These are phyloP conservation scores for Bothriochloa decipiens DNA, from an alignment of 176 grass and related monocot species.

Conservation along the genomic window DNA sequence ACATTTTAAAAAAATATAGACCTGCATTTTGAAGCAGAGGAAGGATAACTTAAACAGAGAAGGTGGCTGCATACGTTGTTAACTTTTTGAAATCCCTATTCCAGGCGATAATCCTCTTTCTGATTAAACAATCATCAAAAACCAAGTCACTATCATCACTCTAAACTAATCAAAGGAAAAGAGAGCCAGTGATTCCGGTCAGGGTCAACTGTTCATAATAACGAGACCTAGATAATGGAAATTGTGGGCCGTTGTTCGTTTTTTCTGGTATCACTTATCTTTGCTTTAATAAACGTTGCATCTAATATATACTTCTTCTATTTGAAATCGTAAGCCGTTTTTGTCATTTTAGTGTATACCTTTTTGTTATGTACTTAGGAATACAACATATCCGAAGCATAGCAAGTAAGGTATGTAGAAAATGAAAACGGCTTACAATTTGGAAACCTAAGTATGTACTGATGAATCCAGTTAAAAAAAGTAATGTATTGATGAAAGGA, in stretches of 20 bases:
- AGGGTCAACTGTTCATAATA: not conserved
- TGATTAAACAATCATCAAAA: not conserved
- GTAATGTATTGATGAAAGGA: not conserved
- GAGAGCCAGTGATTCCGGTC: not conserved
- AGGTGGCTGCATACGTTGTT: not conserved
- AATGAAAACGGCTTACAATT: too few relatives aligned
- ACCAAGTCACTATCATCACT: not conserved
- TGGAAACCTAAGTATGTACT: too few relatives aligned
- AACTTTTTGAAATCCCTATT: not conserved
- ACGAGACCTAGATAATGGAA: not conserved
- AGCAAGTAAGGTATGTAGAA: not conserved
- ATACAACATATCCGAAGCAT: not conserved
- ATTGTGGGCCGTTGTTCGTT: not conserved
- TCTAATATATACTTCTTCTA: too few relatives aligned
- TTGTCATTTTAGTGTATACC: too few relatives aligned
- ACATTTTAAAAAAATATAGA: not conserved
- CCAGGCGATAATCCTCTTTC: not conserved
- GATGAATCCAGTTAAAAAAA: too few relatives aligned
- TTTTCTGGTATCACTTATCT: not conserved
- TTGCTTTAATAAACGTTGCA: not conserved
- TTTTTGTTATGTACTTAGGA: too few relatives aligned
- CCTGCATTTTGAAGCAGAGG: not conserved
- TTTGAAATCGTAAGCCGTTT: too few relatives aligned
- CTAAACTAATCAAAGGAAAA: not conserved
- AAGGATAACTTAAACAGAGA: not conserved